Conservation (phyloP, 1,284 basidiomycete species). For the Boletus semigastroideus region DNA sequence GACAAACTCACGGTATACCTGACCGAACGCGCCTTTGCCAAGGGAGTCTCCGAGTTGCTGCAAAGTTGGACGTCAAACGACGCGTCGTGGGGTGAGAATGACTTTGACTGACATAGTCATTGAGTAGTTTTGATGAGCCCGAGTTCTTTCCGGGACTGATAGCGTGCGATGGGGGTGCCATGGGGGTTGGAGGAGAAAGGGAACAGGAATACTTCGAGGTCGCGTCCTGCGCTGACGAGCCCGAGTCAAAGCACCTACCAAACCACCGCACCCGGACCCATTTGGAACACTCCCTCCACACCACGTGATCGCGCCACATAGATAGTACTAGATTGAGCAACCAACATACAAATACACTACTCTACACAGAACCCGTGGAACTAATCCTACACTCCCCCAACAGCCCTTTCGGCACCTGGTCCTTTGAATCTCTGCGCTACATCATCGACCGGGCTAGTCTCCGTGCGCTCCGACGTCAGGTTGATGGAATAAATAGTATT, state of each 20-base stretch:
- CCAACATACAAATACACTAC: background rate
- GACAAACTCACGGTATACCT: constrained; percentile 80
- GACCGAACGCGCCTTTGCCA: constrained; percentile 92
- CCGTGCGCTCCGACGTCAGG: background rate
- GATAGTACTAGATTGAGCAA: background rate
- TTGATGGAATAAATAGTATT: constrained; percentile 2
- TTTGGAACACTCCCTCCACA: constrained; percentile 30
- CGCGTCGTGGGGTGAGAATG: constrained; percentile 1
- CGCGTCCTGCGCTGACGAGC: constrained; percentile 42
- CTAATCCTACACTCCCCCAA: background rate
- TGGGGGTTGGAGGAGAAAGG: constrained; percentile 20
- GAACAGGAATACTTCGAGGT: constrained; percentile 20
- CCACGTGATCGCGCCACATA: constrained; percentile 23
- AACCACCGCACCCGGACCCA: constrained; percentile 24
- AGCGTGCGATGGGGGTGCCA: constrained; percentile 45
- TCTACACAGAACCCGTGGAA: background rate
- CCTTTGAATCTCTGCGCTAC: background rate
- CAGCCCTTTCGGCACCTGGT: background rate
- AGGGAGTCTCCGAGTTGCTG: constrained; percentile 94
- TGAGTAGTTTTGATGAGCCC: constrained; percentile 49
- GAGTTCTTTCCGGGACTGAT: constrained; percentile 35
- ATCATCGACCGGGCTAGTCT: background rate
- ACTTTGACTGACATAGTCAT: constrained; percentile 53
- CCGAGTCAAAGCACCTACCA: constrained; percentile 21
- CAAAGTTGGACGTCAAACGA: constrained; percentile 10